phyloP scores from a whole-genome alignment of 2,329 filamentous ascomycete species.

The Colletotrichum cereale region DNA sequence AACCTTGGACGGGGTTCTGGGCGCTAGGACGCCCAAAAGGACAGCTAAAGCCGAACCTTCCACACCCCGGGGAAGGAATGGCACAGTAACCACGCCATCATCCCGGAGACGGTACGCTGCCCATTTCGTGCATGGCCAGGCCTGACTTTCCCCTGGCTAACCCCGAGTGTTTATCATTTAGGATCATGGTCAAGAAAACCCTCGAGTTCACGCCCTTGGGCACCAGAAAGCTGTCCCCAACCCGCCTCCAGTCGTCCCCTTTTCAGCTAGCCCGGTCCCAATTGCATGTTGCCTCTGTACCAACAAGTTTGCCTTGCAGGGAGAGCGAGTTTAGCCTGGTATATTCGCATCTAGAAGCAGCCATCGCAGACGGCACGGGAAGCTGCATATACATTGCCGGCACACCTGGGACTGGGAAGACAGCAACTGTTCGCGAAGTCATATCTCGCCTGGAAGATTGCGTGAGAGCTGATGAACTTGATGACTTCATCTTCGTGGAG shows the following conservation, averaged over 20 bases:
- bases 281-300: slow-evolving; percentile 94
- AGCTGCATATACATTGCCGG: slow-evolving; percentile 99
- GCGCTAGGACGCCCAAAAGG: slow-evolving; percentile 41
- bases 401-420: slow-evolving; percentile 98
- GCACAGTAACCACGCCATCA: slow-evolving; percentile 55
- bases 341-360: slow-evolving; percentile 92
- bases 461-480: slow-evolving; percentile 89
- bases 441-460: slow-evolving; percentile 89
- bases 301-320: slow-evolving; percentile 88
- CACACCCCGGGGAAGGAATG: slow-evolving; percentile 31
- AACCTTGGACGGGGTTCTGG: slow-evolving; percentile 44
- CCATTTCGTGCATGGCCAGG: neutral
- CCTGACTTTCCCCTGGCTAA: neutral
- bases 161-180: slow-evolving; percentile 40
- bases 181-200: slow-evolving; percentile 83
- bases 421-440: slow-evolving; percentile 95
- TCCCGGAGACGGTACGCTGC: slow-evolving; percentile 63
- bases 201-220: slow-evolving; percentile 97
- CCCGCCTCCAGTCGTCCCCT: slow-evolving; percentile 82
- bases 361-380: slow-evolving; percentile 92
- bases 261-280: slow-evolving; percentile 91
- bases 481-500: slow-evolving; percentile 99
- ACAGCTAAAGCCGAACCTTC: slow-evolving; percentile 40
- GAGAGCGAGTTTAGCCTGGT: slow-evolving; percentile 93
- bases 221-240: slow-evolving; percentile 84